Percentiles rank a stretch among this genome's conserved stretches.
Conservation (phyloP, 2,329 filamentous ascomycete genomes). For the Rhexocercosporidium sp. region DNA sequence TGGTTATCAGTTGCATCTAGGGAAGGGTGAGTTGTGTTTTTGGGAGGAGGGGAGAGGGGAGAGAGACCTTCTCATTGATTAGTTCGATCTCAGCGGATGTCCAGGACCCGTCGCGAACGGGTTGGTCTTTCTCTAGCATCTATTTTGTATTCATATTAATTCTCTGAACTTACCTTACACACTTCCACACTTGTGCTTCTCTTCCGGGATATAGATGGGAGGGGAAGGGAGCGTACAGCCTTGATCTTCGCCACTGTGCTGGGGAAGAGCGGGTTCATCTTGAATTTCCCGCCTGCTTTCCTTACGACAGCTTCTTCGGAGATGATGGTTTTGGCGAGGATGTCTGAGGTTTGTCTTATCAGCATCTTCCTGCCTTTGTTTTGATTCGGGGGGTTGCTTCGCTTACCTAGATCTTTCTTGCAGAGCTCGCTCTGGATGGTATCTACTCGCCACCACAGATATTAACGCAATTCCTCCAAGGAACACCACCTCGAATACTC, state of each 20-base stretch:
- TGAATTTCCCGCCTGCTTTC: slow-evolving; percentile 52
- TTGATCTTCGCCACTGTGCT: slow-evolving; percentile 50
- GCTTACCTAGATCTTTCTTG: slow-evolving; percentile 48
- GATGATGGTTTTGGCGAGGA: slow-evolving; percentile 47
- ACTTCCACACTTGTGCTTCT: too few relatives aligned
- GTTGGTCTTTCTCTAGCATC: slow-evolving; percentile 48
- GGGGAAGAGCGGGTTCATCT: slow-evolving; percentile 51
- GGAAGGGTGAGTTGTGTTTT: background rate
- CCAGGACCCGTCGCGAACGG: slow-evolving; percentile 50
- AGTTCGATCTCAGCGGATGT: slow-evolving; percentile 50
- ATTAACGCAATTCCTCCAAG: slow-evolving; percentile 12
- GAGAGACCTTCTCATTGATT: slow-evolving; percentile 51
- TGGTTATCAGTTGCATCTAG: slow-evolving; percentile 49
- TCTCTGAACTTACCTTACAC: background rate
- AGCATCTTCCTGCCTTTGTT: background rate
- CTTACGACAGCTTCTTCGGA: slow-evolving; percentile 48
- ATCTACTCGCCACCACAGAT: slow-evolving; percentile 35
- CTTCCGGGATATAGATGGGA: background rate
- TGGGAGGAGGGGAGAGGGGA: background rate
- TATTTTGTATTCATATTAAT: slow-evolving; percentile 17
- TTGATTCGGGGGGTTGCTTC: background rate
- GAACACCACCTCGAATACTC: background rate
- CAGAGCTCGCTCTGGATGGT: slow-evolving; percentile 49
- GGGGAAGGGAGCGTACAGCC: slow-evolving; percentile 35
- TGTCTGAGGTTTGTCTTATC: slow-evolving; percentile 41